Conservation (phyloP, 2,329 filamentous ascomycete genomes). For the Diaporthe ilicicola region DNA sequence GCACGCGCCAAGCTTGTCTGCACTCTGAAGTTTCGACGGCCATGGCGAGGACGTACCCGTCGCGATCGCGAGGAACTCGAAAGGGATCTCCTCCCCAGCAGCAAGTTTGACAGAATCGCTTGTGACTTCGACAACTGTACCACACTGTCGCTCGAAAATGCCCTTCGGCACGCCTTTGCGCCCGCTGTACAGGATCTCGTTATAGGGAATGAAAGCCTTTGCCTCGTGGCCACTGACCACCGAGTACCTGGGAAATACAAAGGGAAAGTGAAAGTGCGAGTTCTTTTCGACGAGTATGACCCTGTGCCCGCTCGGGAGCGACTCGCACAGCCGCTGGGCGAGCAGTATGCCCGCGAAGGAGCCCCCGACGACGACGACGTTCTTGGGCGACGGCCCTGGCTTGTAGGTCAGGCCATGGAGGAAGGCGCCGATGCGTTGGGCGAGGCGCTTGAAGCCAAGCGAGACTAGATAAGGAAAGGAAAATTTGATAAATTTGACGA, state of each 20-base stretch:
- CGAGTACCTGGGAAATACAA: conserved; percentile 66
- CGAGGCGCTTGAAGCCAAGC: not conserved
- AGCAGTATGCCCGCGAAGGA: conserved; percentile 63
- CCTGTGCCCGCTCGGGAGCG: conserved; percentile 57
- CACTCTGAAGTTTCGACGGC: conserved; percentile 56
- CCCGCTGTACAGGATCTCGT: conserved; percentile 44
- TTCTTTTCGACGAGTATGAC: conserved; percentile 67
- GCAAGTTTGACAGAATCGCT: conserved; percentile 50
- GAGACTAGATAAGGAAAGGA: not conserved
- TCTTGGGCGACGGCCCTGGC: conserved; percentile 41
- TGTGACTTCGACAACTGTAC: conserved; percentile 48
- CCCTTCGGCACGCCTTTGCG: conserved; percentile 40
- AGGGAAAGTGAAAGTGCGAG: conserved; percentile 68
- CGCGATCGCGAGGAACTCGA: conserved; percentile 64
- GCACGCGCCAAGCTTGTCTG: conserved; percentile 53
- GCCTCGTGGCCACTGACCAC: conserved; percentile 64
- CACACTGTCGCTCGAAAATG: conserved; percentile 34
- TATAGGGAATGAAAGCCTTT: conserved; percentile 69
- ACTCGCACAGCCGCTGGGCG: conserved; percentile 56
- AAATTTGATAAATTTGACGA: conserved; percentile 11
- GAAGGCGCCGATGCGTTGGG: not conserved
- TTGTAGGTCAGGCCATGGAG: conserved; percentile 9
- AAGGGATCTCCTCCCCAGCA: conserved; percentile 55
- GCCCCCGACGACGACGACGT: conserved; percentile 65
- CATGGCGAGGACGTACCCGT: conserved; percentile 59